phyloP scores from a whole-genome alignment of 2,329 filamentous ascomycete genomes.

The Whalleya microplaca region DNA sequence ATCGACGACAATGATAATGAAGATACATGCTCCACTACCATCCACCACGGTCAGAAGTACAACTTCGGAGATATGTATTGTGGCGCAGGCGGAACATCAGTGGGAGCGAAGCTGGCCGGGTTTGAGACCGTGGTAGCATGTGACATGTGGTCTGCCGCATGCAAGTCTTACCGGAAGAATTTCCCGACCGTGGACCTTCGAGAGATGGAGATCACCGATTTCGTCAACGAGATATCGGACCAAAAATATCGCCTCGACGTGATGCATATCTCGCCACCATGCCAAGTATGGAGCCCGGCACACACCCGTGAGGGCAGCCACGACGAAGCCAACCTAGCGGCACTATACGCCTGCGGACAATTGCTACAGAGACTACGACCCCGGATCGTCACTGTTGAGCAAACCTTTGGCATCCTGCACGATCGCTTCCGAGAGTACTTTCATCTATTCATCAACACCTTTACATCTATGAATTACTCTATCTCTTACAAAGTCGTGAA shows the following conservation, averaged over 20 bases:
- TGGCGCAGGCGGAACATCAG: constrained; percentile 72
- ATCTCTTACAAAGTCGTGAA: constrained; percentile 66
- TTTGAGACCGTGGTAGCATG: constrained; percentile 63
- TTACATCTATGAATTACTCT: constrained; percentile 68
- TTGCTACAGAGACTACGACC: constrained; percentile 62
- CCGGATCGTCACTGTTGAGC: constrained; percentile 73
- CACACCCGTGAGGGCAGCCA: constrained; percentile 62
- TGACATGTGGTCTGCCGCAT: constrained; percentile 61
- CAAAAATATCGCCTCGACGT: constrained; percentile 60
- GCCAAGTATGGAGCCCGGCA: constrained; percentile 72
- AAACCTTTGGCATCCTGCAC: constrained; percentile 69
- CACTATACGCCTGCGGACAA: constrained; percentile 51
- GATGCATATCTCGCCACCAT: constrained; percentile 74
- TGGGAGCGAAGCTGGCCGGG: constrained; percentile 62
- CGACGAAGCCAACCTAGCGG: constrained; percentile 68
- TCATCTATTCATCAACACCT: constrained; percentile 60
- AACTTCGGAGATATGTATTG: constrained; percentile 74
- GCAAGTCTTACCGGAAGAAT: constrained; percentile 60
- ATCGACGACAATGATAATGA: constrained; percentile 24
- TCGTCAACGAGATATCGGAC: constrained; percentile 41
- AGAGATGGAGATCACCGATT: constrained; percentile 48
- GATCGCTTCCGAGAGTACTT: constrained; percentile 57
- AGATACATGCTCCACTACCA: too few species aligned
- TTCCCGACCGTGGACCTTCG: constrained; percentile 55
- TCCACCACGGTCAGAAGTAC: constrained; percentile 51